Evolutionary conservation across 23 red algal species (phyloP).

Genomic region (Chondrus crispus): DNA sequence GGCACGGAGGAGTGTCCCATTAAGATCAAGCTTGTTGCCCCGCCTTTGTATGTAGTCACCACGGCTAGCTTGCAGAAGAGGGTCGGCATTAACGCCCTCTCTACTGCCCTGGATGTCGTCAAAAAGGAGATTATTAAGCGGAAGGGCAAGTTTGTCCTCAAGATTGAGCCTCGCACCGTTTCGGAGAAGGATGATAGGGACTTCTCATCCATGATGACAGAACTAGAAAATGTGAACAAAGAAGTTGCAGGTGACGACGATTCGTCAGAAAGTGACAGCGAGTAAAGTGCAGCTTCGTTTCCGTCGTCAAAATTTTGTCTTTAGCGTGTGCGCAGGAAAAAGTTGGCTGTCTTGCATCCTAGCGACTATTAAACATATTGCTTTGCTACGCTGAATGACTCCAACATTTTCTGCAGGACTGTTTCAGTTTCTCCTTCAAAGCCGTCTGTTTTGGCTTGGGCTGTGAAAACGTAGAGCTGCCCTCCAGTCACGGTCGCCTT

Average conservation of each 20-base stretch:
- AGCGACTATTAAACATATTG: slow-evolving; percentile 8
- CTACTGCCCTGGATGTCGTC: slow-evolving; percentile 71
- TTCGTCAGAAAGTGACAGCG: slow-evolving; percentile 47
- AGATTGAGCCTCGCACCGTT: slow-evolving; percentile 82
- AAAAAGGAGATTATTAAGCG: slow-evolving; percentile 72
- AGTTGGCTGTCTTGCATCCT: no score
- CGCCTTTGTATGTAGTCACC: slow-evolving; percentile 89
- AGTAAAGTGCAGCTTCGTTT: no score
- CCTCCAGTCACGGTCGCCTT: slow-evolving; percentile 70
- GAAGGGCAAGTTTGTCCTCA: slow-evolving; percentile 85
- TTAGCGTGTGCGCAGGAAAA: no score
- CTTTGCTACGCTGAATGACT: slow-evolving; percentile 52
- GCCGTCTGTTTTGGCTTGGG: slow-evolving; percentile 55
- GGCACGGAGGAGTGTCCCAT: slow-evolving; percentile 59
- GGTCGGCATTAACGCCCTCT: slow-evolving; percentile 70
- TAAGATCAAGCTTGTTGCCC: slow-evolving; percentile 94
- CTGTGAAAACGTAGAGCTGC: slow-evolving; percentile 87
- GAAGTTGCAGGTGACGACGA: slow-evolving; percentile 91
- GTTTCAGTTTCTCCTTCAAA: slow-evolving; percentile 46
- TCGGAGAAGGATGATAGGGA: slow-evolving; percentile 94
- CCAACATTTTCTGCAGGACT: slow-evolving; percentile 41
- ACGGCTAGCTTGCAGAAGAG: slow-evolving; percentile 79
- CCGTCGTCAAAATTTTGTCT: no score
- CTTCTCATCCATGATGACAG: slow-evolving; percentile 83
- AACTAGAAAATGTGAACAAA: slow-evolving; percentile 86